Evolutionary conservation across 805 yeast genomes (phyloP), one percentile per base, ranked within the genome.

Genomic region (Millerozyma miso): DNA sequence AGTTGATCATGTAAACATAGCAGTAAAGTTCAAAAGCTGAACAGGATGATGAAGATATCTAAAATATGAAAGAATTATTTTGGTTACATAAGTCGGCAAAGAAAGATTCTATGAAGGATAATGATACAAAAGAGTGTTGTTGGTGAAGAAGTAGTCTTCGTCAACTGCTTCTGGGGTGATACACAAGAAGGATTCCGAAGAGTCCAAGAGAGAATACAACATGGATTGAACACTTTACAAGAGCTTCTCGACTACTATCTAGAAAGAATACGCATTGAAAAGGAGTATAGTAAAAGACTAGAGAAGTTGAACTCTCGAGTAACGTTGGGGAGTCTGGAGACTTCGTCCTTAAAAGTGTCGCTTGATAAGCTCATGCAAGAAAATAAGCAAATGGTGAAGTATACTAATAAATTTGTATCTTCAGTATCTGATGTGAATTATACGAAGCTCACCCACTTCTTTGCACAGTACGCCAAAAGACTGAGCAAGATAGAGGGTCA

Each of bases 221-320:
- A 77, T 45, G 79, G 88, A 6, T 68, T 76, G 33, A 73, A 71
- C 37, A 82, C 93, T 10, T 53, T 67, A 39, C 59, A 61, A 32
- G 71, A 68, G 44, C 55, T 68, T 33, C 50, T 63, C 26, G 59
- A 58, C 13, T 67, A 59, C 45, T 69, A 67, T 46, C 56, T 56
- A 29, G 71, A 69, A 44, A 65, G 83, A 32, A 64, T 76, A 1
- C 67, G 76, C 13, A 74, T 88, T 33, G 96, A 88, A 53, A 84
- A 80, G 46, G 96, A 88, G 19, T 86, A 85, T 54, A 65, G 81
- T 32, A 74, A 77, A 42, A 73, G 71, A 45, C 59, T 88, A 50
- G 65, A 65, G 35, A 68, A 73, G 13, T 63, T 88, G 17, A 65
- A 85, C 16, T 62, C 65, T 39, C 74, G 71, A 50, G 53, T 51